These are phyloP conservation scores for Endocalyx cinctus DNA, from an alignment of 2,329 filamentous ascomycete genomes.

Conservation along the genomic window DNA sequence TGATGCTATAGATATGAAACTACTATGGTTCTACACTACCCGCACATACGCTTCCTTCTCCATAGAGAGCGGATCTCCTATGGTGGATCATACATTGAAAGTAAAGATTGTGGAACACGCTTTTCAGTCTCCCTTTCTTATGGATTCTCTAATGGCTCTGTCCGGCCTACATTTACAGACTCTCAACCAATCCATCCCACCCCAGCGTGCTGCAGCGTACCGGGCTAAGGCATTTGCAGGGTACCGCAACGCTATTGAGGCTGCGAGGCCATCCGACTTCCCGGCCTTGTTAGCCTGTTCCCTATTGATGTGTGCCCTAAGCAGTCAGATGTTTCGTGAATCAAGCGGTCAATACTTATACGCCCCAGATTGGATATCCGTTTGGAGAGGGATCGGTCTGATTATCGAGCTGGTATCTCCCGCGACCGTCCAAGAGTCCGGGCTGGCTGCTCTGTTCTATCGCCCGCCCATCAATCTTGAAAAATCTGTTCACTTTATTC, in stretches of 20 bases:
- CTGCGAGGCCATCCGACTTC: slow-evolving; percentile 39
- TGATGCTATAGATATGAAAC: slow-evolving; percentile 42
- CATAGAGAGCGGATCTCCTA: slow-evolving; percentile 29
- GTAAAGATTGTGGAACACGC: slow-evolving; percentile 45
- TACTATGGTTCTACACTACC: slow-evolving; percentile 52
- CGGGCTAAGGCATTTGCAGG: slow-evolving; percentile 46
- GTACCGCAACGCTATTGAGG: slow-evolving; percentile 47
- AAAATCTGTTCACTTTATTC: slow-evolving; percentile 35
- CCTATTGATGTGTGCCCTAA: slow-evolving; percentile 46
- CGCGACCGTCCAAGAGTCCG: slow-evolving; percentile 31
- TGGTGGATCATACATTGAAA: slow-evolving; percentile 40
- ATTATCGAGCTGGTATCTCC: slow-evolving; percentile 38
- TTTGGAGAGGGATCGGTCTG: slow-evolving; percentile 50
- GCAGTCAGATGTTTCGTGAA: slow-evolving; percentile 48
- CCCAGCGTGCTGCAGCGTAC: slow-evolving; percentile 37
- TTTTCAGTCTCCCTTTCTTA: slow-evolving; percentile 48
- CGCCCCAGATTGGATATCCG: slow-evolving; percentile 51
- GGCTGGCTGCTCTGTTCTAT: slow-evolving; percentile 43
- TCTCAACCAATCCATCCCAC: slow-evolving; percentile 34
- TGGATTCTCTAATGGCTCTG: slow-evolving; percentile 50
- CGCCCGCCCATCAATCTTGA: slow-evolving; percentile 45
- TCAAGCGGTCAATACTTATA: slow-evolving; percentile 39
- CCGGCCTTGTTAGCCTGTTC: slow-evolving; percentile 49
- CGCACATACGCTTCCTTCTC: slow-evolving; percentile 43
- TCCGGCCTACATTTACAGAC: slow-evolving; percentile 45